Evolutionary conservation across 2,329 filamentous ascomycete genomes (phyloP), one percentile per base, ranked within the genome.

Genomic region (Hypoxylon sp.): DNA sequence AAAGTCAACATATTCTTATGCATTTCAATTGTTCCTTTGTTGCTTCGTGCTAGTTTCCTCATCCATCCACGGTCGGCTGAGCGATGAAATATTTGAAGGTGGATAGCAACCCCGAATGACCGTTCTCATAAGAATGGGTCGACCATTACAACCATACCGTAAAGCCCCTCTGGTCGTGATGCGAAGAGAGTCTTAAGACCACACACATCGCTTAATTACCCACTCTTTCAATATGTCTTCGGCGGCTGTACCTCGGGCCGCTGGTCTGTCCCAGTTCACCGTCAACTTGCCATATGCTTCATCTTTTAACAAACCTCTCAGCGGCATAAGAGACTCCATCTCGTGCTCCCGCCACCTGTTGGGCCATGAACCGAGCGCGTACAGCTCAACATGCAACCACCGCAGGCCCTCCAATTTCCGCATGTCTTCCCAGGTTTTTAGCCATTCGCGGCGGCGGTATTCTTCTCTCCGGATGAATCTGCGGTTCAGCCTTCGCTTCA

Each of bases 341-440:
- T 40, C 49, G 30, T 38, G 20, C 18, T 52, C 20, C 49, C 20
- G 33, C 49, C 32, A 52, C 18, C 12, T 16, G 20, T 38, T 16
- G 12, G 14, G 2, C 49, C 49, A 52, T 22, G 20, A 52, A 52
- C 30, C 28, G 11, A n/a, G 4, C 16, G 30, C 12, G 32, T 24
- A n/a, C 12, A 52, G 18, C 20, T 52, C 6, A 20, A 38, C 49
- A 52, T 38, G 49, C 30, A 52, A 38, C 49, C 49, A 52, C 33
- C 16, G 36, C 36, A 40, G 16, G 36, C 36, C 36, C 36, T 52
- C 49, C 12, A 52, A 36, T 38, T 38, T 52, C 14, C 18, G 30
- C 49, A 52, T 38, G 18, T 22, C 49, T 22, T 52, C 33, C 49
- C 49, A 52, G 18, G 20, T 16, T 24, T 38, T 22, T 40, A 24